Base-by-base conservation (phyloP, 345 rosid species). In the Citrus hindsii region DNA sequence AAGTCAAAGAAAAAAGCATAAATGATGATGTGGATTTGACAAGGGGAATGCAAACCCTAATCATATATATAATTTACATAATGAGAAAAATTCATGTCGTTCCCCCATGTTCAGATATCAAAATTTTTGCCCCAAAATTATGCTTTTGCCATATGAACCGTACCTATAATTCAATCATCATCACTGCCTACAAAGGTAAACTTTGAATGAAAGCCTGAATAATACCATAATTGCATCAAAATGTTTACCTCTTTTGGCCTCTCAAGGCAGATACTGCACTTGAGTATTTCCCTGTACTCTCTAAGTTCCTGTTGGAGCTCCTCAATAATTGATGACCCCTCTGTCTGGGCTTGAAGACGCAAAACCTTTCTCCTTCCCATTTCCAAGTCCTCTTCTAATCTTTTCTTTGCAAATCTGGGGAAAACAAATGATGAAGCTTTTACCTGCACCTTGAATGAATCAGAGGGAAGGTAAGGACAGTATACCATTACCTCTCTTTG, bases 221-320 rank as follows among this genome's bases (percentile, higher is more conserved):
- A 64, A 74, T 67, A 68, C 61, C 8, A 69, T 32, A 70, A 30
- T 75, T 19, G 25, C 19, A 33, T 53, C 22, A 19, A 60, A 62
- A 71, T 4, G 51, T 19, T 73, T 87, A 91, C 98, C 99, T 97
- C 98, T 87, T 97, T 97, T 38, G 93, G 88, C 76, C 94, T 86
- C 77, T 94, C 96, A 76, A 53, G 89, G 80, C 99, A 97, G 83
- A 92, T 88, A 79, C 91, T 89, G 84, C 99, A 97, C 86, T 94
- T 97, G 38, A 97, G 85, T 71, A 97, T 89, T 80, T 94, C 99
- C 84, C 82, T 90, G 90, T 92, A 97, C 82, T 94, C 98, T 71
- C 82, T 82, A 65, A 91, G 94, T 83, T 97, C 99, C 84, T 88
- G 88, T 19, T 75, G 87, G 75, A 93, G 98, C 84, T 93, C 95